Percentiles rank a stretch among this genome's conserved stretches.
Evolutionary conservation across 495 filamentous ascomycete species (phyloP).

Genomic region (Paragyromitra xinjiangensis): DNA sequence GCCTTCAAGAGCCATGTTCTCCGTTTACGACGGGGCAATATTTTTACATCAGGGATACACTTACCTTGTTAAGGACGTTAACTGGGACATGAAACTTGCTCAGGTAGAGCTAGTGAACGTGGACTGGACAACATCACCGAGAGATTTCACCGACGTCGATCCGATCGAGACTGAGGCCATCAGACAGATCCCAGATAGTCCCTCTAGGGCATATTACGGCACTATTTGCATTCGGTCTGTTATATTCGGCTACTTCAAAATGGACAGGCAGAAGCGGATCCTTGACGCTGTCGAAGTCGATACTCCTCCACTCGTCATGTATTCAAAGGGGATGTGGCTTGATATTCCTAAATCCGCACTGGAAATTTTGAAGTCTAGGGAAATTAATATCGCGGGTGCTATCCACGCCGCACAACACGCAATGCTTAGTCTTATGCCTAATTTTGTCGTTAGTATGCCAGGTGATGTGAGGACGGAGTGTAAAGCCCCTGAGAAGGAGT

Average conservation of each 20-base stretch:
- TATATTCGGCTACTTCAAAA: conserved; percentile 96
- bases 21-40: conserved; percentile 95
- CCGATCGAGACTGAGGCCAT: conserved; percentile 64
- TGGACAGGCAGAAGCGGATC: conserved; percentile 81
- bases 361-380: conserved; percentile 74
- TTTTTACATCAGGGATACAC: conserved; percentile 94
- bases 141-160: conserved; percentile 95
- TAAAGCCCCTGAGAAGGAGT: conserved; percentile 79
- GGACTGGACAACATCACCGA: conserved; percentile 92
- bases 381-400: conserved; percentile 83
- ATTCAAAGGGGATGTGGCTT: conserved; percentile 94
- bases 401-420: conserved; percentile 97
- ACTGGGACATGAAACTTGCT: conserved; percentile 67
- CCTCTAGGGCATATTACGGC: conserved; percentile 79
- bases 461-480: conserved; percentile 91
- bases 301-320: conserved; percentile 86
- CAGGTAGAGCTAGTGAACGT: conserved; percentile 82
- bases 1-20: conserved; percentile 92
- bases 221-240: conserved; percentile 80
- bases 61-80: conserved; percentile 91
- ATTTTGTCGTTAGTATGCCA: conserved; percentile 84
- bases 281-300: conserved; percentile 93
- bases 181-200: conserved; percentile 52
- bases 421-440: conserved; percentile 83
- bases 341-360: conserved; percentile 84